phyloP scores from a whole-genome alignment of 768 basidiomycete genomes.

The Tubosaeta sp. region DNA sequence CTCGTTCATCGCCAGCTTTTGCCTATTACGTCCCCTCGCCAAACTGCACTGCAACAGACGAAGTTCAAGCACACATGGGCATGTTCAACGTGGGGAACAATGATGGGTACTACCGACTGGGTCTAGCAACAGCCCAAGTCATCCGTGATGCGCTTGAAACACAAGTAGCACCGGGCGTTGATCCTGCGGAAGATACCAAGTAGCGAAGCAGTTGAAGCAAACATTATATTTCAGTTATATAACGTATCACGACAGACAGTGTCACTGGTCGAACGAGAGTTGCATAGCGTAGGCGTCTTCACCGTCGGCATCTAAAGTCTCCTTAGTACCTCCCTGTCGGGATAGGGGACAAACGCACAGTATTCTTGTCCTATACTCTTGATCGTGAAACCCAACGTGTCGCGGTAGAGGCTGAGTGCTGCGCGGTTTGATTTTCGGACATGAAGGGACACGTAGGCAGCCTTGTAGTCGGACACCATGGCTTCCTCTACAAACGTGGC shows the following conservation, averaged over 20 bases:
- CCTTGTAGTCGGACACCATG: slow-evolving; percentile 85
- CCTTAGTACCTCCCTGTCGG: slow-evolving; percentile 7
- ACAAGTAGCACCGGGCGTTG: background rate
- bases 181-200: slow-evolving; percentile 1
- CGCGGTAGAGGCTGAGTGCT: slow-evolving; percentile 82
- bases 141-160: slow-evolving; percentile 52
- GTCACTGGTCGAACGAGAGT: slow-evolving; percentile 46
- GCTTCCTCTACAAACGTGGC: slow-evolving; percentile 63
- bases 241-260: background rate
- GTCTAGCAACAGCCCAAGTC: slow-evolving; percentile 57
- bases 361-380: slow-evolving; percentile 85
- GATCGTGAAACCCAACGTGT: slow-evolving; percentile 86
- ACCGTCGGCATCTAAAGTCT: slow-evolving; percentile 76
- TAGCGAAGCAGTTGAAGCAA: slow-evolving; percentile 2
- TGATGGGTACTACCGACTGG: slow-evolving; percentile 88
- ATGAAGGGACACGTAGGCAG: slow-evolving; percentile 81
- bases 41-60: slow-evolving; percentile 69
- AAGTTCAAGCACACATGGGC: slow-evolving; percentile 80
- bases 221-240: slow-evolving; percentile 7
- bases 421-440: slow-evolving; percentile 95
- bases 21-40: slow-evolving; percentile 57
- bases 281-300: slow-evolving; percentile 95
- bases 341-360: slow-evolving; percentile 51
- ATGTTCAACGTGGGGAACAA: slow-evolving; percentile 84
- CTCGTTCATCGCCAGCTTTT: slow-evolving; percentile 40